Evolutionary conservation across 1,284 basidiomycete species (phyloP), one percentile per base, ranked within the genome.

Genomic region (Rhodotorula sp.): DNA sequence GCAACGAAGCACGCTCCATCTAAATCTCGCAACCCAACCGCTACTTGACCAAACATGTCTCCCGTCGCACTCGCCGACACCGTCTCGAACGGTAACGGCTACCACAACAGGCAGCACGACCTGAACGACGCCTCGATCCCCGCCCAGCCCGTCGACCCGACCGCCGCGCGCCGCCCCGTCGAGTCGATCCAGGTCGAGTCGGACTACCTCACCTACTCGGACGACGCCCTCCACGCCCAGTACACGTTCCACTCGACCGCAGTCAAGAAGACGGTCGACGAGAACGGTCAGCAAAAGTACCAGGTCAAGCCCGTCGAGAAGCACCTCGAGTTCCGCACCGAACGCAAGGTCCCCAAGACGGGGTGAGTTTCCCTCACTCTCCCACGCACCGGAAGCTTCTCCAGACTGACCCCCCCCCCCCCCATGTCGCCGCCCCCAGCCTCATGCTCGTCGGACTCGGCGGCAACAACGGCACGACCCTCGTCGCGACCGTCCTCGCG

Each of bases 371-470:
- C 23, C n/a, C 3, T 15, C 20, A 18, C n/a, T 29, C 18, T 29
- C 23, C 18, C 21, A 18, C 34, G 29, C 51, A 39, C 8, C 6
- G 34, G 34, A 39, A 7, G 34, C 34, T 39, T 29, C 34, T 39
- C 34, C 4, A 39, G 34, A 39, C 34, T 34, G 6, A 51, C 15
- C 34, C 46, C 7, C 31, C 15, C 18, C 15, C 34, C 46, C 7
- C 31, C 15, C 18, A 23, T 23, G 3, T 15, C 29, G 29, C 21
- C 65, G 8, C 26, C 26, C 76, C 26, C 76, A 96, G 96, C 72
- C 86, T 98, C 77, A 92, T 99, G 91, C 90, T 99, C 86, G 90
- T 98, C 80, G 96, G 96, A 76, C 84, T 95, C 76, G 96, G 96
- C 76, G 96, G 96, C 72, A 99, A 99, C 87, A 99, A 99, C 81